Conservation (phyloP, 169 alveolate genomes). For the Miamiensis avidus region DNA sequence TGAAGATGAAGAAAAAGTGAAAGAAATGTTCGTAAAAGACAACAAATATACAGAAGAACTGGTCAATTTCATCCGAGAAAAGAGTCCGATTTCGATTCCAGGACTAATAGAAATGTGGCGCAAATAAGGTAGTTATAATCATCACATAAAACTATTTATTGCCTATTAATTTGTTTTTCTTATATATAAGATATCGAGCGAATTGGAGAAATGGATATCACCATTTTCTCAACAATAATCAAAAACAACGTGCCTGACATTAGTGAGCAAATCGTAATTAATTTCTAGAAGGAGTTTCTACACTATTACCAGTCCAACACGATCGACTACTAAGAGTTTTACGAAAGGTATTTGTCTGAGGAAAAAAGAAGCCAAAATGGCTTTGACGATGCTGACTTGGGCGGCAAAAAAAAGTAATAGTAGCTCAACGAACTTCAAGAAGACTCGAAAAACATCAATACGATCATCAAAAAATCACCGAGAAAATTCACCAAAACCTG, state of each 20-base stretch:
- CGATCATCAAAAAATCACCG: background rate
- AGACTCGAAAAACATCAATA: background rate
- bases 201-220: slow-evolving; percentile 4
- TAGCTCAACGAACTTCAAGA: background rate
- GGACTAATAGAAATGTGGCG: too few species aligned
- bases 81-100: background rate
- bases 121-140: too few species aligned
- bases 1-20: background rate
- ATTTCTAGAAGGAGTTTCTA: slow-evolving; percentile 15
- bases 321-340: slow-evolving; percentile 22
- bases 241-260: background rate
- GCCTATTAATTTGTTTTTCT: too few species aligned
- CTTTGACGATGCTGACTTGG: too few species aligned
- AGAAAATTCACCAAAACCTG: background rate
- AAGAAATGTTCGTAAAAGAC: background rate
- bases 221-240: slow-evolving; percentile 4
- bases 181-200: slow-evolving; percentile 2
- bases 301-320: background rate
- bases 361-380: slow-evolving; percentile 1
- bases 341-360: background rate
- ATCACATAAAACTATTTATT: too few species aligned
- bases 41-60: background rate
- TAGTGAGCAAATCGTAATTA: slow-evolving; percentile 8
- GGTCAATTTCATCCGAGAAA: background rate
- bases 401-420: background rate